A percentile compares a stretch with the other conserved stretches of the same genome.
These are phyloP conservation scores for Gentiana straminea DNA, from an alignment of 257 asterid species.

Conservation along the genomic window DNA sequence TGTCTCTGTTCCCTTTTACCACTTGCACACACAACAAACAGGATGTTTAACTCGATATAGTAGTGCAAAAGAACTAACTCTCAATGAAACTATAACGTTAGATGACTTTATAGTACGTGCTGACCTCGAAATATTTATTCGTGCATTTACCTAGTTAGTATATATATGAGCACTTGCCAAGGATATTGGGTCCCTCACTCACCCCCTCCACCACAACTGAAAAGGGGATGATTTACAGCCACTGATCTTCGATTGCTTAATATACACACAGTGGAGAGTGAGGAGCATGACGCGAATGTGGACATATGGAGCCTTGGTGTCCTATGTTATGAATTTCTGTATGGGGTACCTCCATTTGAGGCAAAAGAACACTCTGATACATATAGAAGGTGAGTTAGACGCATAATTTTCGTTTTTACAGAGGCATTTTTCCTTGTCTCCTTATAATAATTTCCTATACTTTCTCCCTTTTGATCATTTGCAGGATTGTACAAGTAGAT, in stretches of 20 bases:
- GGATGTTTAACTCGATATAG: neutral
- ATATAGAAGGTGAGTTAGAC: slow-evolving; percentile 54
- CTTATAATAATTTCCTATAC: neutral
- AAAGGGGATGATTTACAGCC: neutral
- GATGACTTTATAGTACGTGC: too few relatives aligned
- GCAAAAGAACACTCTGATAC: slow-evolving; percentile 95
- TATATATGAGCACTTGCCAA: too few relatives aligned
- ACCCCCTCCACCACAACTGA: too few relatives aligned
- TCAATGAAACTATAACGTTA: too few relatives aligned
- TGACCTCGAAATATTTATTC: too few relatives aligned
- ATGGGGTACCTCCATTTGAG: slow-evolving; percentile 93
- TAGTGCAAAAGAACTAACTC: too few relatives aligned
- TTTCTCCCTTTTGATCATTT: slow-evolving; percentile 1
- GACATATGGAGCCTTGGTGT: slow-evolving; percentile 98
- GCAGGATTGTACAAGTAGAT: slow-evolving; percentile 92
- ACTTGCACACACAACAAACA: too few relatives aligned
- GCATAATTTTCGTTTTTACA: too few relatives aligned
- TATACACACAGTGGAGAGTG: slow-evolving; percentile 65
- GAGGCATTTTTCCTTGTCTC: too few relatives aligned
- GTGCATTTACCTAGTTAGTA: too few relatives aligned
- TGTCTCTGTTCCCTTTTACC: slow-evolving; percentile 7
- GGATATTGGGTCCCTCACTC: too few relatives aligned
- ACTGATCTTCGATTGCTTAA: slow-evolving; percentile 2
- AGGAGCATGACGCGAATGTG: slow-evolving; percentile 88
- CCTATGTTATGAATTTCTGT: slow-evolving; percentile 87